These are phyloP conservation scores for Candida tropicalis DNA, from an alignment of 1,139 yeast genomes.

Conservation along the genomic window DNA sequence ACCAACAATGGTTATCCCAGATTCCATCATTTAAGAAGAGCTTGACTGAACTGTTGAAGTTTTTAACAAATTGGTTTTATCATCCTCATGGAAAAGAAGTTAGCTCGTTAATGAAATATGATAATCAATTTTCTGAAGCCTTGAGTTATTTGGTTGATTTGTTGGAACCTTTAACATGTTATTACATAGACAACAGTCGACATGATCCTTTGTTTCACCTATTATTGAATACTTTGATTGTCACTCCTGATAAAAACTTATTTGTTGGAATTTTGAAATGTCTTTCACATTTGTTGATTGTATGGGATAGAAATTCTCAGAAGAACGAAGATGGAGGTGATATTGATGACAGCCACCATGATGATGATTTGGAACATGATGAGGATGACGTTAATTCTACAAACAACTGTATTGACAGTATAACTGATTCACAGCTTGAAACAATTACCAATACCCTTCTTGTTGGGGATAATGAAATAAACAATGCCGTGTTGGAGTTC, in stretches of 20 bases:
- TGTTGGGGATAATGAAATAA: slow-evolving; percentile 41
- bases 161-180: slow-evolving; percentile 82
- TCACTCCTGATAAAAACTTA: slow-evolving; percentile 58
- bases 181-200: slow-evolving; percentile 70
- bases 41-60: slow-evolving; percentile 48
- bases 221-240: slow-evolving; percentile 47
- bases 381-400: slow-evolving; percentile 26
- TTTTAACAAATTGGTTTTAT: slow-evolving; percentile 47
- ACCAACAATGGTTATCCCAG: slow-evolving; percentile 78
- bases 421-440: slow-evolving; percentile 37
- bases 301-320: slow-evolving; percentile 24
- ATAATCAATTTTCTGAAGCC: slow-evolving; percentile 58
- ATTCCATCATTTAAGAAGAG: slow-evolving; percentile 50
- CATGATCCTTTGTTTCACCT: slow-evolving; percentile 63
- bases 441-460: slow-evolving; percentile 33
- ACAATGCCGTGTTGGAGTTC: slow-evolving; percentile 37
- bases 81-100: slow-evolving; percentile 17
- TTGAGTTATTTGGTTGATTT: slow-evolving; percentile 75
- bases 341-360: slow-evolving; percentile 43
- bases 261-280: slow-evolving; percentile 47
- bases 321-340: slow-evolving; percentile 18
- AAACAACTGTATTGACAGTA: slow-evolving; percentile 46
- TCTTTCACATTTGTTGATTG: slow-evolving; percentile 44
- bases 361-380: slow-evolving; percentile 16
- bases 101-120: slow-evolving; percentile 26